Percentiles rank a stretch among this genome's conserved stretches.
Conservation (phyloP, 179 eudicot species). For the Pouteria campechiana region DNA sequence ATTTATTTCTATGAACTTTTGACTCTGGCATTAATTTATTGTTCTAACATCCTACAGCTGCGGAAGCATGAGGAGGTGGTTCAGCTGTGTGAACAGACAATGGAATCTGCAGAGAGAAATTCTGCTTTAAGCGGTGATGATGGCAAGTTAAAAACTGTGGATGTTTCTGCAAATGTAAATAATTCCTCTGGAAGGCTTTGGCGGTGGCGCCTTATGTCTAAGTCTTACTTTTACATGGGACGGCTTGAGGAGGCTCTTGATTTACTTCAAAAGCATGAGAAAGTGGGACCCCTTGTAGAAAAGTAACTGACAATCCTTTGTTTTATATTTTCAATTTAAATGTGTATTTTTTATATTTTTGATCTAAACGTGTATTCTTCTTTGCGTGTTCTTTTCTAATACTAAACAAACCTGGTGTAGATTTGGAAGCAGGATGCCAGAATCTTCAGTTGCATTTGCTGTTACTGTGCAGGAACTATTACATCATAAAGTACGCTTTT, state of each 20-base stretch:
- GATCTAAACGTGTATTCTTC: no score
- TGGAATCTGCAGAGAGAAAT: conserved; percentile 58
- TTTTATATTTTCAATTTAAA: background rate
- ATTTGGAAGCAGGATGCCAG: conserved; percentile 24
- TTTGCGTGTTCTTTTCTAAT: no score
- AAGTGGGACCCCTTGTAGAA: conserved; percentile 33
- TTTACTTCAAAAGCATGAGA: conserved; percentile 45
- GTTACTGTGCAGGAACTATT: conserved; percentile 59
- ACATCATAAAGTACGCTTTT: conserved; percentile 46
- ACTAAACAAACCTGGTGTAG: no score
- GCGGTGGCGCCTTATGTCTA: conserved; percentile 54
- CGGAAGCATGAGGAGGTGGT: conserved; percentile 65
- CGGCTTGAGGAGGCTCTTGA: conserved; percentile 81
- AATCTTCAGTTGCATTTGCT: conserved; percentile 31
- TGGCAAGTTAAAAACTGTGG: conserved; percentile 1
- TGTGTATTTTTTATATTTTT: background rate
- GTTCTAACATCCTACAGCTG: conserved; percentile 30
- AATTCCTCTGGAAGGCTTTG: conserved; percentile 30
- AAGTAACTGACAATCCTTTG: conserved; percentile 29
- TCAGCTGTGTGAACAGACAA: conserved; percentile 59
- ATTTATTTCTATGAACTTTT: background rate
- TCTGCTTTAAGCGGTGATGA: conserved; percentile 10
- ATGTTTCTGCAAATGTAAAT: conserved; percentile 16
- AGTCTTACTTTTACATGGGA: conserved; percentile 70
- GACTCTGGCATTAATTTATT: conserved; percentile 5